Conservation (phyloP, 306 rosid genomes). For the Citrullus amarus region DNA sequence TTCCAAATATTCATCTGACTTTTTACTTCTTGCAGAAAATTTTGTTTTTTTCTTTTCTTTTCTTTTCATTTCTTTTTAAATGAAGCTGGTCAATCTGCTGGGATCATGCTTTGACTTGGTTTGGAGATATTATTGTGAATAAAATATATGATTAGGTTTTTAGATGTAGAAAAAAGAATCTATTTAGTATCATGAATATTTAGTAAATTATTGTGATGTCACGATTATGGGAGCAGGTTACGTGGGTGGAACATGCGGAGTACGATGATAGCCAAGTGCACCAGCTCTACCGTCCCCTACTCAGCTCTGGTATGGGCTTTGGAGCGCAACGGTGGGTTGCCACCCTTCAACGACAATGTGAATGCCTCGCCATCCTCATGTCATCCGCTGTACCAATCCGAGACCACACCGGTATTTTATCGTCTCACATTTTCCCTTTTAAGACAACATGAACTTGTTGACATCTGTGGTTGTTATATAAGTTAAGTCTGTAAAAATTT, state of each 20-base stretch:
- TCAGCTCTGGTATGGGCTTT: constrained; percentile 83
- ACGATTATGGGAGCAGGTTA: constrained; percentile 41
- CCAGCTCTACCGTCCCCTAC: constrained; percentile 57
- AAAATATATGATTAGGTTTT: not conserved
- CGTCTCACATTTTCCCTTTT: not conserved
- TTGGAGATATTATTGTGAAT: not conserved
- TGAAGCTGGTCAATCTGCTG: not conserved
- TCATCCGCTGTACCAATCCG: constrained; percentile 56
- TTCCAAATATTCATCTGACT: not conserved
- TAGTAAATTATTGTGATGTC: not conserved
- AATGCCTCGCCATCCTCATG: constrained; percentile 84
- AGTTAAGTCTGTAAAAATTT: not conserved
- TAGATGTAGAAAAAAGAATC: not conserved
- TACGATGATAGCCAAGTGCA: constrained; percentile 80
- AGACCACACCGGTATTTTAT: constrained; percentile 48
- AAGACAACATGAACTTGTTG: not conserved
- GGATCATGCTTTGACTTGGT: not conserved
- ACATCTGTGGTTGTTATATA: not conserved
- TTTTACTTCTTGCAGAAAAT: not conserved
- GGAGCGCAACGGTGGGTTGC: constrained; percentile 90
- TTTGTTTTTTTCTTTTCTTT: not conserved
- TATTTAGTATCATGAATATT: not conserved
- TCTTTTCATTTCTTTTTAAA: not conserved
- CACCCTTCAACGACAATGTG: constrained; percentile 81
- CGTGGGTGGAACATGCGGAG: constrained; percentile 96